Evolutionary conservation across 169 alveolate genomes (phyloP).

Genomic region (Plasmodium ovale): DNA sequence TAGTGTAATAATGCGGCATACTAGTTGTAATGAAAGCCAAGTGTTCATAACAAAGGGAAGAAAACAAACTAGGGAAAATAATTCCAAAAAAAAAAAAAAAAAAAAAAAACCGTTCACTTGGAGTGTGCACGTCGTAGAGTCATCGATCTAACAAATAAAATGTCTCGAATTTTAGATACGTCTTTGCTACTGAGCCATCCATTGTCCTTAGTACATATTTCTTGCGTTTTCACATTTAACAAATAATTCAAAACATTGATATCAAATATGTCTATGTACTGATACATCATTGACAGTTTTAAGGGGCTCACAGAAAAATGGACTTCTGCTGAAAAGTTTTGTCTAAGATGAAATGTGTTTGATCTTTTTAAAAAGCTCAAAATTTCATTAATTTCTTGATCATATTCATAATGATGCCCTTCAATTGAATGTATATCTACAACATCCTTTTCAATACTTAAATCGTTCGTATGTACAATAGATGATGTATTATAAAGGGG

Average conservation of each 20-base stretch:
- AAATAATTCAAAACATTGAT: constrained; percentile 88
- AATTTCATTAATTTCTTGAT: constrained; percentile 46
- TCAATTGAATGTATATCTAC: constrained; percentile 88
- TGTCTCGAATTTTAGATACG: constrained; percentile 56
- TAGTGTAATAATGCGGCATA: not conserved
- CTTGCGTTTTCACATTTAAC: constrained; percentile 58
- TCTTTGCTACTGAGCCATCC: constrained; percentile 70
- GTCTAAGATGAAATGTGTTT: constrained; percentile 89
- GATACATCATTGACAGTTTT: constrained; percentile 80
- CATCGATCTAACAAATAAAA: constrained; percentile 41
- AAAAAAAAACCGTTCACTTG: constrained; percentile 8
- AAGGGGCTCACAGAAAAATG: constrained; percentile 85
- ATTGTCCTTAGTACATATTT: constrained; percentile 71
- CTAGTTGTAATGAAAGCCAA: not conserved
- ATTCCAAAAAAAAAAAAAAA: constrained; percentile 6
- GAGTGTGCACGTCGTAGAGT: constrained; percentile 54
- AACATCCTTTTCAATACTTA: constrained; percentile 83
- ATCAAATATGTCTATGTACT: constrained; percentile 85
- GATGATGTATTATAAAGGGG: not conserved
- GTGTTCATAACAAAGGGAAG: not conserved
- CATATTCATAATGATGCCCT: constrained; percentile 32
- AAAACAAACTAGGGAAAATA: not conserved
- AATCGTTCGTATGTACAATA: constrained; percentile 2
- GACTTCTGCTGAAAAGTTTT: constrained; percentile 94
- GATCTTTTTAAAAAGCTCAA: constrained; percentile 71